Conservation (phyloP, 2,329 filamentous ascomycete genomes). For the Onygena corvina region DNA sequence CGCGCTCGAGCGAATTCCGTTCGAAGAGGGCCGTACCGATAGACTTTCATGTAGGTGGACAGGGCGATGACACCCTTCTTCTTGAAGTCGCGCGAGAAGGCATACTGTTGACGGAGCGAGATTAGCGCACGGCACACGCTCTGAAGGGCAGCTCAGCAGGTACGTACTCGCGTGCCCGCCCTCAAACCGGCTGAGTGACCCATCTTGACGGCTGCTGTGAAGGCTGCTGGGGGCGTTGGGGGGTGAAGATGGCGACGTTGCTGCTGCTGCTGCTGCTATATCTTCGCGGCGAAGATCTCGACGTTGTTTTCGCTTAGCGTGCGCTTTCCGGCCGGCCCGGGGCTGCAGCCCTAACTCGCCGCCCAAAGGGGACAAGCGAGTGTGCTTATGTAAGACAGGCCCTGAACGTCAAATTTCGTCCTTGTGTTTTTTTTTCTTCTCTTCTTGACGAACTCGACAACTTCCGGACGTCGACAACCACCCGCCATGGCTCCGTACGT, state of each 20-base stretch:
- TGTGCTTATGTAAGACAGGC: constrained; percentile 2
- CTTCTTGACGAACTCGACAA: constrained; percentile 17
- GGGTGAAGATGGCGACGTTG: constrained; percentile 25
- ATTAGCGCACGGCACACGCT: constrained; percentile 15
- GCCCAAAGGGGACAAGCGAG: constrained; percentile 9
- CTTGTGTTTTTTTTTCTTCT: constrained; percentile 17
- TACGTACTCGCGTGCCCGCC: constrained; percentile 68
- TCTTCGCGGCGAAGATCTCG: not conserved
- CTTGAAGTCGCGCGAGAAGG: constrained; percentile 90
- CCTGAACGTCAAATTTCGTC: constrained; percentile 9
- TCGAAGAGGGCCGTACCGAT: constrained; percentile 52
- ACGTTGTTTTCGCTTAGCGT: constrained; percentile 16
- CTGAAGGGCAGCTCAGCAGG: constrained; percentile 5
- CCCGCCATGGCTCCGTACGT: constrained; percentile 37
- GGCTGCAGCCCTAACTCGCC: constrained; percentile 15
- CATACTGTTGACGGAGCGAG: constrained; percentile 48
- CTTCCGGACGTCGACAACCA: constrained; percentile 22
- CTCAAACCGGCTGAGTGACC: constrained; percentile 80
- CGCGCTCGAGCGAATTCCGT: constrained; percentile 8
- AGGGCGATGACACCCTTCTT: constrained; percentile 88
- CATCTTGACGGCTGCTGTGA: constrained; percentile 51
- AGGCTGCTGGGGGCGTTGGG: constrained; percentile 25
- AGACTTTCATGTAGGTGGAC: constrained; percentile 87
- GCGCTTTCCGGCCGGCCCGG: constrained; percentile 9
- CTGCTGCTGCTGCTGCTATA: not conserved